Percentiles rank a stretch among this genome's conserved stretches.
Conservation (phyloP, 116 monocot species). For the Dioscorea cayenensis region DNA sequence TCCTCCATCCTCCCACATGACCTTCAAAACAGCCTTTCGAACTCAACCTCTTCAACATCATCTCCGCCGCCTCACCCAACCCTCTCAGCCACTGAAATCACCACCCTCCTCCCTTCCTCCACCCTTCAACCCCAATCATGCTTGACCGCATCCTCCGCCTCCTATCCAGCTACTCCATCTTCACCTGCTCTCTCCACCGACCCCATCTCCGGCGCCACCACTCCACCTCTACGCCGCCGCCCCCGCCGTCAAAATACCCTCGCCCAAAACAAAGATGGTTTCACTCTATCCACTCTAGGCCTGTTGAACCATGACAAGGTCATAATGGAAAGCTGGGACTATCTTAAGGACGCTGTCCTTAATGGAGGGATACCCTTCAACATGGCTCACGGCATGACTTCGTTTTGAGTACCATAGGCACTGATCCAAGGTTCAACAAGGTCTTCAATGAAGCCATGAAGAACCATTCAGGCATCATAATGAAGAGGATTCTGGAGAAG, state of each 20-base stretch:
- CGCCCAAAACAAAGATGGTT: constrained; percentile 41
- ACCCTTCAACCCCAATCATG: constrained; percentile 25
- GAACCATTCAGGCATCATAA: constrained; percentile 39
- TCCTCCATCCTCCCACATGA: constrained; percentile 44
- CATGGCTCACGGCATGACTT: constrained; percentile 51
- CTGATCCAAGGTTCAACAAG: constrained; percentile 52
- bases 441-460: constrained; percentile 59
- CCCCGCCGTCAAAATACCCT: constrained; percentile 35
- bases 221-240: constrained; percentile 27
- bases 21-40: constrained; percentile 37
- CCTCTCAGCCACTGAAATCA: constrained; percentile 22
- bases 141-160: constrained; percentile 37
- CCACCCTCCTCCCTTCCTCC: constrained; percentile 7
- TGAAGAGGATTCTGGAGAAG: constrained; percentile 36
- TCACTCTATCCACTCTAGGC: constrained; percentile 24
- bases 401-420: constrained; percentile 68
- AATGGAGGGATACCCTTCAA: constrained; percentile 60
- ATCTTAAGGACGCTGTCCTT: constrained; percentile 63
- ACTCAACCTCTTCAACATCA: constrained; percentile 33
- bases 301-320: constrained; percentile 35
- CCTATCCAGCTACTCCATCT: constrained; percentile 33
- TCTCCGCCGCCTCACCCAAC: constrained; percentile 22
- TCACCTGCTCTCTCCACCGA: constrained; percentile 20
- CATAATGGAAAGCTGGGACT: constrained; percentile 48
- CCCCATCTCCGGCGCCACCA: constrained; percentile 1